Evolutionary conservation across 139 green algal genomes (phyloP), one percentile per base, ranked within the genome.

Genomic region (Eudorina sp.): DNA sequence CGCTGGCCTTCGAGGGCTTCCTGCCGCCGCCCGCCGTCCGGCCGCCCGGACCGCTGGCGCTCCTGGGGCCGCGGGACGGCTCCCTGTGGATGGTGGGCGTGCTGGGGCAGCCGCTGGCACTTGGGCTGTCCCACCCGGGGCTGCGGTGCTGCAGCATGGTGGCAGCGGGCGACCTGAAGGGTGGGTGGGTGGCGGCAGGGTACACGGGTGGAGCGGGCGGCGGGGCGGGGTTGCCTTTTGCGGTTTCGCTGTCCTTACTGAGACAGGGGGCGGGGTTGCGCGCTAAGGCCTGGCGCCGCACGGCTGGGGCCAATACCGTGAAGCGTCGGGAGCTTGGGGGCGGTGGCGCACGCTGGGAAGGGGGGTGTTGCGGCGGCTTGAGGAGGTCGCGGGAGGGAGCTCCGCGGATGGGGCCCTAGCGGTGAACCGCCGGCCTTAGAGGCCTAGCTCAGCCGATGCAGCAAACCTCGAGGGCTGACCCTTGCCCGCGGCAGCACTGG

Each of bases 71-170:
- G 0, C 68, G 89, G 3, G 90, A 90, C 27, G 92, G 90, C 34
- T 81, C 62, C 36, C 83, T 95, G 73, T 95, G 92, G 90, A 53
- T 93, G 86, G 87, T 92, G 53, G 91, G 92, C 45, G 53, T 48
- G 41, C 53, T 90, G 53, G 92, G 89, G 3, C 91, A 94, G 88
- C 88, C 90, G 6, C 6, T 91, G 55, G 74, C 91, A 58, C 51
- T 95, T 53, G 76, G 69, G 14, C 58, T 95, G 53, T 72, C 18
- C 2, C 90, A 93, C 70, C 86, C 82, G 55, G 89, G 88, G 73
- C 77, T 78, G 73, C 34, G n/a, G 25, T 76, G 48, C 46, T 88
- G 83, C 36, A 48, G 74, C 51, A 23, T 89, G 58, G 82, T 64
- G 23, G 90, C 92, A 18, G 43, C 86, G 62, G 92, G 92, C 16